These are phyloP conservation scores for Candida insectalens DNA, from an alignment of 805 yeast genomes.

Conservation along the genomic window DNA sequence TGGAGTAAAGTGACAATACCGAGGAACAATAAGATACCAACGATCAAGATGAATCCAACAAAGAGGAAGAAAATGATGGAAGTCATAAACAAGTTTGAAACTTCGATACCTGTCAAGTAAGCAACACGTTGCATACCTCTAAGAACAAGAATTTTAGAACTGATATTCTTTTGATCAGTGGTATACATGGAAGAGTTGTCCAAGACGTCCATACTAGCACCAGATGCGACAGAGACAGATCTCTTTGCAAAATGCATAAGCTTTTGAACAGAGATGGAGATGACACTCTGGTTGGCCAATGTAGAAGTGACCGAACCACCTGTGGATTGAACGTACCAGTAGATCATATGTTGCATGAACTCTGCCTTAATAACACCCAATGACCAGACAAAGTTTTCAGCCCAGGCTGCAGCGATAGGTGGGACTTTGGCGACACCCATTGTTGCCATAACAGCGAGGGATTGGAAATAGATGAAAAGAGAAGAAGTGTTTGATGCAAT, in stretches of 20 bases:
- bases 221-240: constrained; percentile 30
- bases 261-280: constrained; percentile 84
- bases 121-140: constrained; percentile 93
- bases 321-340: constrained; percentile 93
- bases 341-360: constrained; percentile 75
- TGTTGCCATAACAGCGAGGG: constrained; percentile 86
- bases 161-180: constrained; percentile 56
- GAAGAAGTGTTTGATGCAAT: constrained; percentile 95
- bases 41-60: constrained; percentile 53
- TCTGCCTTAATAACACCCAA: constrained; percentile 74
- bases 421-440: constrained; percentile 90
- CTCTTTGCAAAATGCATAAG: constrained; percentile 22
- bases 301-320: constrained; percentile 83
- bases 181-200: constrained; percentile 48
- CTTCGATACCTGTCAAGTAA: constrained; percentile 73
- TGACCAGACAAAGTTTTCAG: constrained; percentile 94
- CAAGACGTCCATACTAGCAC: constrained; percentile 33
- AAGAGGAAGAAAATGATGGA: constrained; percentile 78
- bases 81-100: constrained; percentile 79
- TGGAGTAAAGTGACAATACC: constrained; percentile 56
- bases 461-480: constrained; percentile 87
- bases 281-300: constrained; percentile 46
- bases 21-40: constrained; percentile 52
- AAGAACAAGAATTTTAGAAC: constrained; percentile 66
- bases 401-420: constrained; percentile 97